These are phyloP conservation scores for Vigna trinervia DNA, from an alignment of 306 rosid genomes.

Conservation along the genomic window DNA sequence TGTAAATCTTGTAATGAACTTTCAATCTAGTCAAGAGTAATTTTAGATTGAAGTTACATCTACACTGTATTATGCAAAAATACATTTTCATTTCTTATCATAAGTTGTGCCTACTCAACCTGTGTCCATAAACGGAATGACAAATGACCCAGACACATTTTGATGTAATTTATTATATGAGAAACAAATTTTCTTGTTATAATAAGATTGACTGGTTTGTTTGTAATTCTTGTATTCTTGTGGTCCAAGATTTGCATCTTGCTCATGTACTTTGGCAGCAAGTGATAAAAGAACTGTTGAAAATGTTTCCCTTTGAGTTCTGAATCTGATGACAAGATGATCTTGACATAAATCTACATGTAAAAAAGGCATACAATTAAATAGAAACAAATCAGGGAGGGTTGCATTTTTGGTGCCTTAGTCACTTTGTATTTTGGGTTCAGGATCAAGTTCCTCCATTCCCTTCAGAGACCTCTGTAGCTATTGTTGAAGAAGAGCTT, in stretches of 20 bases:
- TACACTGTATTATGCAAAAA: background rate
- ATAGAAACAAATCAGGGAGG: constrained; percentile 5
- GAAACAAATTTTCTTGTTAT: constrained; percentile 22
- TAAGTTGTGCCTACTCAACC: background rate
- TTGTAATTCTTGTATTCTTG: background rate
- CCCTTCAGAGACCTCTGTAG: constrained; percentile 88
- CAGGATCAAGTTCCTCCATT: constrained; percentile 99
- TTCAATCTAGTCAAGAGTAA: background rate
- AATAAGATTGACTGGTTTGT: background rate
- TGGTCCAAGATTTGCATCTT: constrained; percentile 16
- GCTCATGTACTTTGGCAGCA: constrained; percentile 9
- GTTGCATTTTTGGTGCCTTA: constrained; percentile 42
- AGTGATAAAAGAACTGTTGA: constrained; percentile 6
- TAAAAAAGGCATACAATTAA: constrained; percentile 5
- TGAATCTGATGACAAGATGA: constrained; percentile 4
- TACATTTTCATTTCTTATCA: background rate
- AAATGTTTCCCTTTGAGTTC: constrained; percentile 29
- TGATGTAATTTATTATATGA: background rate
- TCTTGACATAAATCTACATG: background rate
- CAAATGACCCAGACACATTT: background rate
- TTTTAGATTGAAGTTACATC: constrained; percentile 1
- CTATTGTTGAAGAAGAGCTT: constrained; percentile 90
- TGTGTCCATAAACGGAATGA: background rate
- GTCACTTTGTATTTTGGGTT: constrained; percentile 42
- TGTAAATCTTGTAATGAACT: constrained; percentile 1